Percentiles rank a stretch among this genome's conserved stretches.
phyloP scores from a whole-genome alignment of 2,329 filamentous ascomycete species.

The Escovopsis weberi region DNA sequence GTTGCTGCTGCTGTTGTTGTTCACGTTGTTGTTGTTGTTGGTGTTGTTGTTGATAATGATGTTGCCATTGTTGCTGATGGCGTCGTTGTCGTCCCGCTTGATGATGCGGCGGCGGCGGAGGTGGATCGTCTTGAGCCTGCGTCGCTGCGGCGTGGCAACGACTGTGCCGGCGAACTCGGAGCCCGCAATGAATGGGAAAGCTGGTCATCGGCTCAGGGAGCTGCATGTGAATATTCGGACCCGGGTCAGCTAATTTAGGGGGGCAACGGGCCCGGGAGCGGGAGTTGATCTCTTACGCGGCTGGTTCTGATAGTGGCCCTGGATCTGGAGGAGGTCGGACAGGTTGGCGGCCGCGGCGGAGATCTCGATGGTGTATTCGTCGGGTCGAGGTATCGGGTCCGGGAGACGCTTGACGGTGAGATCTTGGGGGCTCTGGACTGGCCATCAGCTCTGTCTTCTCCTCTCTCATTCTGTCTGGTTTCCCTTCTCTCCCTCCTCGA shows the following conservation, averaged over 20 bases:
- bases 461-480: not conserved
- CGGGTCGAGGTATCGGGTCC: constrained; percentile 53
- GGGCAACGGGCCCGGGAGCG: not conserved
- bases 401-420: constrained; percentile 62
- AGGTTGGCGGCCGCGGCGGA: constrained; percentile 87
- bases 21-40: constrained; percentile 26
- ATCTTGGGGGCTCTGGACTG: constrained; percentile 54
- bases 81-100: too few relatives aligned
- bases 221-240: not conserved
- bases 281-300: constrained; percentile 35
- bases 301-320: constrained; percentile 90
- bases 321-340: constrained; percentile 91
- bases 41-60: too few relatives aligned
- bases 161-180: constrained; percentile 76
- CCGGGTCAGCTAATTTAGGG: not conserved
- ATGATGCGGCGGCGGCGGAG: too few relatives aligned
- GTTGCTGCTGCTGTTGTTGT: too few relatives aligned
- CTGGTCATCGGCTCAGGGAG: constrained; percentile 14
- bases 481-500: too few relatives aligned
- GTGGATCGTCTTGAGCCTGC: too few relatives aligned
- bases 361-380: constrained; percentile 78
- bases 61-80: too few relatives aligned
- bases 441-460: not conserved
- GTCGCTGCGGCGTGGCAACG: constrained; percentile 43
- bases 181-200: constrained; percentile 77